A percentile compares a stretch with the other conserved stretches of the same genome.
These are phyloP conservation scores for Cutaneotrichosporon cyanovorans DNA, from an alignment of 1,284 basidiomycete genomes.

Conservation along the genomic window DNA sequence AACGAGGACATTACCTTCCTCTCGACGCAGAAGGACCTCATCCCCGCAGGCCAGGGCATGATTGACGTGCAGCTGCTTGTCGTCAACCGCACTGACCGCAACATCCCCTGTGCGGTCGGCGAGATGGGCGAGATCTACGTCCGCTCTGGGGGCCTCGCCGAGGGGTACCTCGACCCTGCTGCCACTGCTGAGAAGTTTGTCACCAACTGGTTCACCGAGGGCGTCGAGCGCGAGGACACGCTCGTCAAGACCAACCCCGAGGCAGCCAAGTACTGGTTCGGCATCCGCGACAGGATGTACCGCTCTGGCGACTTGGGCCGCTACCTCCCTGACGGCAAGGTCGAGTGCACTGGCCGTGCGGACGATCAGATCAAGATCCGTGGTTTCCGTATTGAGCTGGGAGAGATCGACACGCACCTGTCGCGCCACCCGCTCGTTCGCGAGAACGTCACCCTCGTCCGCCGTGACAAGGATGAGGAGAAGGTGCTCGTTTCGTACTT, in stretches of 20 bases:
- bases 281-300: constrained; percentile 97
- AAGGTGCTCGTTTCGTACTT: constrained; percentile 98
- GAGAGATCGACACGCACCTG: constrained; percentile 96
- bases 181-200: constrained; percentile 89
- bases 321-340: constrained; percentile 85
- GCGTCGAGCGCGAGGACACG: constrained; percentile 58
- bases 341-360: constrained; percentile 94
- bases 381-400: constrained; percentile 97
- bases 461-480: constrained; percentile 98
- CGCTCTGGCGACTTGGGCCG: constrained; percentile 93
- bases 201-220: constrained; percentile 74
- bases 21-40: constrained; percentile 91
- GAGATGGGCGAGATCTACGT: constrained; percentile 99
- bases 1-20: constrained; percentile 82
- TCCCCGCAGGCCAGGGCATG: constrained; percentile 98
- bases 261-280: constrained; percentile 75
- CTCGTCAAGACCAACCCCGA: constrained; percentile 59
- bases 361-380: constrained; percentile 99
- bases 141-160: constrained; percentile 88
- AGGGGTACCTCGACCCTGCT: constrained; percentile 83
- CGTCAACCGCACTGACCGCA: constrained; percentile 86
- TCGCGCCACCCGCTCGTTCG: constrained; percentile 87
- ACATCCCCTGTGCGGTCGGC: constrained; percentile 83
- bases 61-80: constrained; percentile 95
- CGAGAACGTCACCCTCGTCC: constrained; percentile 94